Conservation (phyloP, 2,329 filamentous ascomycete species). For the Beauveria brongniartii region DNA sequence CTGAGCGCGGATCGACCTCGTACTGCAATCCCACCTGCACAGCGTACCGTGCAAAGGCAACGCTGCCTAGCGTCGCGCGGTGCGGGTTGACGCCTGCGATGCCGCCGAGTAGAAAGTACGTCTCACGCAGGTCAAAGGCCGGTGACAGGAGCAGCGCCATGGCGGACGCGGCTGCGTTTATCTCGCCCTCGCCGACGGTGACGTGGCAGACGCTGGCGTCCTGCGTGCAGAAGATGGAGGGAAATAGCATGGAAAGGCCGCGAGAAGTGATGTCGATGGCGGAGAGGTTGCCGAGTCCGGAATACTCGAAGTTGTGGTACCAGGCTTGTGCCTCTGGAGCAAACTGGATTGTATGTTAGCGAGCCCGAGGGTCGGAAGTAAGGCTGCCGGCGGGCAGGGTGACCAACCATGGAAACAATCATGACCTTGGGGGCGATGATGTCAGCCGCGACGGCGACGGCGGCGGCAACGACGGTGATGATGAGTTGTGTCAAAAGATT, state of each 20-base stretch:
- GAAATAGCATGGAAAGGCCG: constrained; percentile 58
- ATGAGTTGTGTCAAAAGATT: background rate
- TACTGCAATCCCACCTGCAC: constrained; percentile 71
- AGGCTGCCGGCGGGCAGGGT: background rate
- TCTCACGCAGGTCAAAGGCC: constrained; percentile 54
- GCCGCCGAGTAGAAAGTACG: constrained; percentile 65
- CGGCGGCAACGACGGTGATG: background rate
- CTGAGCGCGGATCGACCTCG: constrained; percentile 63
- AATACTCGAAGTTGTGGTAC: constrained; percentile 42
- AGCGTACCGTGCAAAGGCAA: constrained; percentile 60
- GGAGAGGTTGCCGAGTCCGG: constrained; percentile 45
- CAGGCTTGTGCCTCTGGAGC: constrained; percentile 53
- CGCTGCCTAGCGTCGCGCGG: constrained; percentile 54
- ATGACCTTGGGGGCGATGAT: constrained; percentile 49
- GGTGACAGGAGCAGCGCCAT: constrained; percentile 54
- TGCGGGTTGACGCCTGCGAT: constrained; percentile 70
- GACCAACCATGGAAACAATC: constrained; percentile 53
- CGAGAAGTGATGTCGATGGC: constrained; percentile 49
- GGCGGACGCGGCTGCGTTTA: constrained; percentile 64
- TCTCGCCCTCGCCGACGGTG: constrained; percentile 60
- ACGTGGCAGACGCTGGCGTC: constrained; percentile 59
- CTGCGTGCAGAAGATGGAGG: constrained; percentile 54
- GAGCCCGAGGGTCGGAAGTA: background rate
- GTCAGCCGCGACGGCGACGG: background rate
- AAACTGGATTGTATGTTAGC: constrained; percentile 39